Percentiles rank a stretch among this genome's conserved stretches.
These are phyloP conservation scores for Penicillium sp. DNA, from an alignment of 2,329 filamentous ascomycete genomes.

Conservation along the genomic window DNA sequence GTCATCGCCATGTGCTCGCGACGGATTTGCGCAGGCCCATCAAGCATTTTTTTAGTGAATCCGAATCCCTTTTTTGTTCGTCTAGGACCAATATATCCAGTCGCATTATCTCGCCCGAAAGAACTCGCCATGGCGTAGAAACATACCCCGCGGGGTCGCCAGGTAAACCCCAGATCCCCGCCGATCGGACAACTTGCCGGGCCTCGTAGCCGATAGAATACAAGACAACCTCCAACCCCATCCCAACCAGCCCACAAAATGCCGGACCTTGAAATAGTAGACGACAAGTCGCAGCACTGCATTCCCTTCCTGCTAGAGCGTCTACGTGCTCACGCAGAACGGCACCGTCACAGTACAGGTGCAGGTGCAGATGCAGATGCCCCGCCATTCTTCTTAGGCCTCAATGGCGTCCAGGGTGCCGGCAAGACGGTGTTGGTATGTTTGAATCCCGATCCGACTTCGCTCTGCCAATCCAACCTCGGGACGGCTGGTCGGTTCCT, in stretches of 20 bases:
- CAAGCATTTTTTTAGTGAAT: too few species aligned
- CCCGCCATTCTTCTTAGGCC: constrained; percentile 79
- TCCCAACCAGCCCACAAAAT: constrained; percentile 40
- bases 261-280: constrained; percentile 63
- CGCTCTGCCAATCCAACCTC: constrained; percentile 9
- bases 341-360: constrained; percentile 36
- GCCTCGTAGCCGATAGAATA: constrained; percentile 17
- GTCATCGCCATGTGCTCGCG: constrained; percentile 26
- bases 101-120: constrained; percentile 11
- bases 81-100: neutral
- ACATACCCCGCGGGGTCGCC: constrained; percentile 17
- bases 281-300: constrained; percentile 79
- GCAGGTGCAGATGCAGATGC: constrained; percentile 39
- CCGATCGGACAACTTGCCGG: constrained; percentile 23
- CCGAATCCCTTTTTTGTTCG: too few species aligned
- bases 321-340: constrained; percentile 56
- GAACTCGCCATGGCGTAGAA: constrained; percentile 7
- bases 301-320: constrained; percentile 74
- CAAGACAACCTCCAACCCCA: neutral
- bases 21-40: neutral
- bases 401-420: constrained; percentile 89
- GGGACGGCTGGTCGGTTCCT: constrained; percentile 6
- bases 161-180: constrained; percentile 26
- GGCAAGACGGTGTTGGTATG: constrained; percentile 86
- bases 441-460: constrained; percentile 1